phyloP scores from a whole-genome alignment of 2,329 filamentous ascomycete genomes.

The Apiospora aurea region DNA sequence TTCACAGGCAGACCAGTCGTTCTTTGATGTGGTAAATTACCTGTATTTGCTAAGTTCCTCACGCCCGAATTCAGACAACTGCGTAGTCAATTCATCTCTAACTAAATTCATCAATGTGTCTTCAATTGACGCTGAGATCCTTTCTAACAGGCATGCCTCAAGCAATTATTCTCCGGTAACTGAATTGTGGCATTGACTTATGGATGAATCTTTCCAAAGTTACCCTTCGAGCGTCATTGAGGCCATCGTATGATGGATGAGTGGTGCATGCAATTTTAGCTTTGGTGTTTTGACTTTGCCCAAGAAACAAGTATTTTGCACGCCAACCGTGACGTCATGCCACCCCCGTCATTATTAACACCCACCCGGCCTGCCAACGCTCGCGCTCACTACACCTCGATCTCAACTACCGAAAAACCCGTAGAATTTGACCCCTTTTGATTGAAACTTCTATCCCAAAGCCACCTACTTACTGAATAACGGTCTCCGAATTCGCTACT shows the following conservation, averaged over 20 bases:
- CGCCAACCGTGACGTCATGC: not conserved
- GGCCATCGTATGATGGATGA: not conserved
- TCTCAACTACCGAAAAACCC: conserved; percentile 4
- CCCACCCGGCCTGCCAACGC: not conserved
- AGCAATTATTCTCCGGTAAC: not conserved
- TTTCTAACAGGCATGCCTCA: too few species aligned
- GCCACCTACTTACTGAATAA: not conserved
- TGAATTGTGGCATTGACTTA: not conserved
- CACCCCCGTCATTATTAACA: not conserved
- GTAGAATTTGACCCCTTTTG: not conserved
- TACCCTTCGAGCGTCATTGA: not conserved
- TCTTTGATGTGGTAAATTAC: too few species aligned
- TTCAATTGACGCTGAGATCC: too few species aligned
- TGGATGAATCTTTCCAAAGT: not conserved
- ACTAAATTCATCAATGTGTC: too few species aligned
- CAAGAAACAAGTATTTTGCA: conserved; percentile 15
- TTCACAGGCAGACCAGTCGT: too few species aligned
- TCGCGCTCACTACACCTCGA: not conserved
- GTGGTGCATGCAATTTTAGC: not conserved
- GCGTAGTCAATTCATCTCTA: too few species aligned
- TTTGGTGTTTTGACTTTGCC: not conserved
- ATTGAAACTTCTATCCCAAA: not conserved
- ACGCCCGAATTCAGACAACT: not conserved
- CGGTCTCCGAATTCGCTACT: not conserved
- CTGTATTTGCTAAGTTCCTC: too few species aligned